Evolutionary conservation across 148 eudicot genomes (phyloP).

Genomic region (Rhododendron kiyosumense): DNA sequence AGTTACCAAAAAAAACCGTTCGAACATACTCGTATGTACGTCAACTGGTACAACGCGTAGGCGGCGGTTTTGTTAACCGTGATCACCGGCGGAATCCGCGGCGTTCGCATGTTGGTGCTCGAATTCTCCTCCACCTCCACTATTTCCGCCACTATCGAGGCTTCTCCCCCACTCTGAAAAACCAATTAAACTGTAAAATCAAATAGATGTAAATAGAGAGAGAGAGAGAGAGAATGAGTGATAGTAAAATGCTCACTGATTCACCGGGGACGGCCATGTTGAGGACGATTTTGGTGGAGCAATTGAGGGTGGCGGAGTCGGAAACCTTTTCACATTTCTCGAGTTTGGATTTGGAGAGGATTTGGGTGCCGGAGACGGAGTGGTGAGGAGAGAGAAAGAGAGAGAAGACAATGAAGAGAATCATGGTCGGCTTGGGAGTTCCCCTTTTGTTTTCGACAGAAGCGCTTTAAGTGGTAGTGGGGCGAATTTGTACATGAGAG

Average conservation of each 20-base stretch:
- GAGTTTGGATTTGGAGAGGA: slow-evolving; percentile 82
- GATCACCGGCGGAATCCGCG: slow-evolving; percentile 68
- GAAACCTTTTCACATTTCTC: slow-evolving; percentile 75
- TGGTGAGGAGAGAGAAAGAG: neutral
- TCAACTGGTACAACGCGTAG: slow-evolving; percentile 69
- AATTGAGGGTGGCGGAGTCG: slow-evolving; percentile 42
- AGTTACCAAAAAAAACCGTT: neutral
- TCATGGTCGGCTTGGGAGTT: neutral
- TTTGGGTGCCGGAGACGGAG: slow-evolving; percentile 29
- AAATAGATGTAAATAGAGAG: neutral
- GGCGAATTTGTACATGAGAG: neutral
- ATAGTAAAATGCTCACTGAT: slow-evolving; percentile 35
- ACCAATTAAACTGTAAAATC: neutral
- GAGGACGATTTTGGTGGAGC: slow-evolving; percentile 70
- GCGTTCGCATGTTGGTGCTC: slow-evolving; percentile 54
- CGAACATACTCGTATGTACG: slow-evolving; percentile 69
- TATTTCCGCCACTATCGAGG: slow-evolving; percentile 82
- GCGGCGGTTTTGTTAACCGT: slow-evolving; percentile 78
- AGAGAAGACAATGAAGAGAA: neutral
- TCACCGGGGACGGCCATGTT: slow-evolving; percentile 82
- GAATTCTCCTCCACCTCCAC: slow-evolving; percentile 91
- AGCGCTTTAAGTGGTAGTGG: neutral
- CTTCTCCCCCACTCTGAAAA: slow-evolving; percentile 74
- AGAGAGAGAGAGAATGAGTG: neutral
- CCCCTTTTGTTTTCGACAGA: slow-evolving; percentile 6